These are phyloP conservation scores for Ganoderma sp. DNA, from an alignment of 1,284 basidiomycete genomes.

Conservation along the genomic window DNA sequence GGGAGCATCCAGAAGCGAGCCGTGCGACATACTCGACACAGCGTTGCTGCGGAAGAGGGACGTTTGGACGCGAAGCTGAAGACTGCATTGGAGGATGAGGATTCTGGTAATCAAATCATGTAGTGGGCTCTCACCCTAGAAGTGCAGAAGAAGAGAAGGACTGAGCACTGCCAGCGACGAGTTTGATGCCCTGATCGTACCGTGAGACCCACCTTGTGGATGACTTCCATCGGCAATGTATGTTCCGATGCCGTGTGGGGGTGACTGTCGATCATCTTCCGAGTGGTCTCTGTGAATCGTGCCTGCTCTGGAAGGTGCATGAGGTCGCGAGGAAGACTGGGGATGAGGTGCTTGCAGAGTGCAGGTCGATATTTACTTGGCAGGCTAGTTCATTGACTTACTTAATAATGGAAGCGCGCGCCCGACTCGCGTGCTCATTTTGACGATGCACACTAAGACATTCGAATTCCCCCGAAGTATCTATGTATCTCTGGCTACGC, in stretches of 20 bases:
- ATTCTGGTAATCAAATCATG: no score
- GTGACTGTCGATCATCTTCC: background rate
- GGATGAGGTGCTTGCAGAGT: background rate
- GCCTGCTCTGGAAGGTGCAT: background rate
- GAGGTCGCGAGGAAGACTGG: background rate
- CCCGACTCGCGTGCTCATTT: no score
- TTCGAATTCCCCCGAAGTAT: no score
- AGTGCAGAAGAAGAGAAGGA: background rate
- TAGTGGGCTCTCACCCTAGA: background rate
- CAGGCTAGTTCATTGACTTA: no score
- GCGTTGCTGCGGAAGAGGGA: conserved; percentile 22
- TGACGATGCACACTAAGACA: no score
- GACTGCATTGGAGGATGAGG: background rate
- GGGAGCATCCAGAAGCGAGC: conserved; percentile 42
- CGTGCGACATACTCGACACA: conserved; percentile 39
- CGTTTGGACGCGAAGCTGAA: conserved; percentile 7
- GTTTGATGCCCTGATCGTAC: background rate
- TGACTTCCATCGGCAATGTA: background rate
- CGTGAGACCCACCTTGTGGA: conserved; percentile 1
- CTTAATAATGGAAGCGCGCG: no score
- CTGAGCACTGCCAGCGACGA: background rate
- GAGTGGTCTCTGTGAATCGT: background rate
- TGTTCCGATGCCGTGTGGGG: background rate
- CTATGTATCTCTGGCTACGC: no score
- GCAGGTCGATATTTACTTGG: background rate